Base-by-base conservation (phyloP, 164 flowering plant species). In the Litsea cubeba region DNA sequence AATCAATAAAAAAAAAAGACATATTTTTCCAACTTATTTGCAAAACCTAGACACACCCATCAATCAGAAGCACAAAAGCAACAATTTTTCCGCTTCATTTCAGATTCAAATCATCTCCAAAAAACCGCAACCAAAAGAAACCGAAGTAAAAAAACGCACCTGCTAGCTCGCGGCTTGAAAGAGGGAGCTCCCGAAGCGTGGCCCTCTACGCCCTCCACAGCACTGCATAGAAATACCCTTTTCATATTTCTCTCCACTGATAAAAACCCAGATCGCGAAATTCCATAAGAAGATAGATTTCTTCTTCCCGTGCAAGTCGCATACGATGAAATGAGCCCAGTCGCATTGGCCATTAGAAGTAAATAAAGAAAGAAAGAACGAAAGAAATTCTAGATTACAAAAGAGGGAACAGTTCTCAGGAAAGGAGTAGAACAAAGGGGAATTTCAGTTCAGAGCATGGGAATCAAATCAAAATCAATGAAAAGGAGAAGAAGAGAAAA, bases 301-400 rank as follows among this genome's bases (percentile, higher is more conserved):
- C 74, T 79, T 72, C 71, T 70, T 63, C 77, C 83, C 12, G 85
- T 67, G 75, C 75, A 80, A 17, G 86, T 82, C 69, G 79, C 58
- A 62, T 88, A 77, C 62, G 88, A 80, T 66, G 84, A 66, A 70
- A 83, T 78, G 23, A 83, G 76, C 72, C 88, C 88, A 80, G 81
- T 83, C 73, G 90, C 82, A 83, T 80, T 85, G 22, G 88, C 88
- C 91, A 88, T 87, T 77, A 73, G 62, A 62, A 68, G 25, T 12
- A 51, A 17, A 15, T 17, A 18, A 73, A 49, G 54, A 7, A 51
- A 18, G 15, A 17, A 62, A 12, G 35, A 50, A 46, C 3, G 20
- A 57, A 58, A 12, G 50, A 28, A 65, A 28, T 14, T 24, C 12
- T 8, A 25, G 18, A 15, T 15, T 18, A 26, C 20, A 18, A 35